Evolutionary conservation across 1,284 basidiomycete species (phyloP).

Genomic region (Apiotrichum montevideense): DNA sequence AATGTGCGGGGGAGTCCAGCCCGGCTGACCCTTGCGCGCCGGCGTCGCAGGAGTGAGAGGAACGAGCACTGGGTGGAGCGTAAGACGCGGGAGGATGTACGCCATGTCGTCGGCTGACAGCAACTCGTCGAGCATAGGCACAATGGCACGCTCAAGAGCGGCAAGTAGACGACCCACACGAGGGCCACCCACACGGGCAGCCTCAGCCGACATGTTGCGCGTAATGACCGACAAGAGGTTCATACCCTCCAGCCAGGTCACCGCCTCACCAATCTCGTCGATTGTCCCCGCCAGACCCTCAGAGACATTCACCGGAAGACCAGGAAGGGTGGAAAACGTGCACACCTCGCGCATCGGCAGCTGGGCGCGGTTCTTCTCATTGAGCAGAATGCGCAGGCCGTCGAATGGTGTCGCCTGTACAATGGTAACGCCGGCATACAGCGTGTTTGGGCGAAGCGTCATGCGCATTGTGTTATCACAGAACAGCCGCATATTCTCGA

Average conservation of each 20-base stretch:
- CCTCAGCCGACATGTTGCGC: slow-evolving; percentile 30
- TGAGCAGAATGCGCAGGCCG: slow-evolving; percentile 46
- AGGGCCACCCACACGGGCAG: slow-evolving; percentile 20
- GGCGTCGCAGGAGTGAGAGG: slow-evolving; percentile 33
- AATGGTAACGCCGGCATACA: slow-evolving; percentile 47
- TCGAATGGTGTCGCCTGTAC: slow-evolving; percentile 49
- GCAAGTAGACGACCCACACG: slow-evolving; percentile 28
- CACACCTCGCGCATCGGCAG: slow-evolving; percentile 47
- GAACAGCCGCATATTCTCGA: slow-evolving; percentile 44
- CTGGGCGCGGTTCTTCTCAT: slow-evolving; percentile 41
- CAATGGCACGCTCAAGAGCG: slow-evolving; percentile 37
- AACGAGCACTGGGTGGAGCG: slow-evolving; percentile 38
- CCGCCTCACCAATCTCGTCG: slow-evolving; percentile 45
- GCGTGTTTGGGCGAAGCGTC: slow-evolving; percentile 38
- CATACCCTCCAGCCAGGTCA: slow-evolving; percentile 42
- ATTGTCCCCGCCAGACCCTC: slow-evolving; percentile 32
- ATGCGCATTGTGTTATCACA: slow-evolving; percentile 38
- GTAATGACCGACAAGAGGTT: slow-evolving; percentile 42
- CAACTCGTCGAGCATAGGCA: slow-evolving; percentile 44
- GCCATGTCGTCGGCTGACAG: slow-evolving; percentile 40
- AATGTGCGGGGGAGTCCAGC: slow-evolving; percentile 43
- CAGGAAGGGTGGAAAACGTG: slow-evolving; percentile 20
- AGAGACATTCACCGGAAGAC: slow-evolving; percentile 7
- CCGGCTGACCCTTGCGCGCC: slow-evolving; percentile 11
- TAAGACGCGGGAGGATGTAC: slow-evolving; percentile 40